Base-by-base conservation (phyloP, 257 asterid genomes). In the Solanum habrochaites region DNA sequence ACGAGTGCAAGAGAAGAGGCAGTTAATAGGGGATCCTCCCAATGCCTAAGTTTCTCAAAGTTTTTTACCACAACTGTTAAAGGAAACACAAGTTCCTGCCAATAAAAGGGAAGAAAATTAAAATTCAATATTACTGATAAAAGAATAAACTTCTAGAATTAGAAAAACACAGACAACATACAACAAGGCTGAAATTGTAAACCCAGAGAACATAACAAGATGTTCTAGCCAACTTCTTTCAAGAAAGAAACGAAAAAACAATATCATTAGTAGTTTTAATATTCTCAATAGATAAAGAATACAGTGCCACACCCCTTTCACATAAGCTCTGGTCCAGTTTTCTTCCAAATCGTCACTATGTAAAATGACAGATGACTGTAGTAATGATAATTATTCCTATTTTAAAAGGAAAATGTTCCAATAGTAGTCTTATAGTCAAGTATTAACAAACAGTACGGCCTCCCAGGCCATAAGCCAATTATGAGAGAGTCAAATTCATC, bases 11-110 rank as follows among this genome's bases (percentile, higher is more conserved):
- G 96, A 90, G 95, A 95, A 43, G 99, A 90, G 72, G 98, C 93
- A 6, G 99, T 97, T 77, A 93, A 93, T 13, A 89, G 90, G 45
- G 99, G 99, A 86, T 97, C 98, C 12, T 97, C 99, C 99, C 99
- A 97, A 47, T 91, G 90, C 90, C 99, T 90, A 21, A 97, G 93
- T 83, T 93, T 88, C 85, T 97, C 98, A 29, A 96, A 93, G 89
- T 89, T 94, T 73, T 89, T 90, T 8, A 91, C 94, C 29, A 92
- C 85, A 85, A 94, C 32, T 85, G 96, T 93, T 86, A 95, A 75
- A 77, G 99, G 99, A 88, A 97, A 93, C 86, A 93, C 89, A 66
- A 97, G 98, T 90, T 97, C 99, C 99, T 96, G 93, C 40, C 83
- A 47, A 88, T 71, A 81, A 49, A 20, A 31, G 85, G 69, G 31